phyloP scores from a whole-genome alignment of 1,139 yeast species.

The Meyerozyma athensensis region DNA sequence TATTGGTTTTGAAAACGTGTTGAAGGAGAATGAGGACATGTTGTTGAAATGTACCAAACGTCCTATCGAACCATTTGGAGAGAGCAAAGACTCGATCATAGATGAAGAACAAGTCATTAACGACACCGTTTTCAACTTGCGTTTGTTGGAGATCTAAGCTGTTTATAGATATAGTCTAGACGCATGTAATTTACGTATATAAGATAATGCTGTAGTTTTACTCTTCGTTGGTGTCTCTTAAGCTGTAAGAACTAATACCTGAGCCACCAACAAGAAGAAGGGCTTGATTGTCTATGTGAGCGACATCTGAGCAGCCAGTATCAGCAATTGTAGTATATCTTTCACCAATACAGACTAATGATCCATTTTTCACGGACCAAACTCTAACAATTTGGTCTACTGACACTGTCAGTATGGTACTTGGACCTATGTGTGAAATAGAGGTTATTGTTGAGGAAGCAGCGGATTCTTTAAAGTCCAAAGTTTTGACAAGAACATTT shows the following conservation, averaged over 20 bases:
- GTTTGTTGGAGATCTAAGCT: slow-evolving; percentile 60
- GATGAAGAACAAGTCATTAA: slow-evolving; percentile 90
- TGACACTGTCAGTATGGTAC: slow-evolving; percentile 44
- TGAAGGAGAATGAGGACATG: slow-evolving; percentile 61
- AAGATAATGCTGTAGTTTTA: no score
- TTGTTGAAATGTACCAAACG: slow-evolving; percentile 74
- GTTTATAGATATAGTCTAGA: background rate
- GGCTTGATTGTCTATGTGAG: slow-evolving; percentile 18
- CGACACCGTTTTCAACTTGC: slow-evolving; percentile 76
- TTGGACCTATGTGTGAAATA: slow-evolving; percentile 27
- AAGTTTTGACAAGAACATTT: slow-evolving; percentile 17
- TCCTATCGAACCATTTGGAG: slow-evolving; percentile 43
- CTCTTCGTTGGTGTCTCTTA: no score
- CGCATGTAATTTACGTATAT: slow-evolving; percentile 1
- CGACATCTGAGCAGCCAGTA: slow-evolving; percentile 65
- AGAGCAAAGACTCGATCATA: slow-evolving; percentile 50
- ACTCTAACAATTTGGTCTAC: slow-evolving; percentile 75
- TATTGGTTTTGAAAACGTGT: slow-evolving; percentile 59
- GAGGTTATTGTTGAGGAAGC: slow-evolving; percentile 88
- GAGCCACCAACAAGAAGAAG: slow-evolving; percentile 63
- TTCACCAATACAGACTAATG: slow-evolving; percentile 35
- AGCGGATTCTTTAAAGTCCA: slow-evolving; percentile 46
- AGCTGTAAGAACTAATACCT: slow-evolving; percentile 56
- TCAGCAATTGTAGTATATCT: slow-evolving; percentile 83
- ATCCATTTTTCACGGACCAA: slow-evolving; percentile 46